These are phyloP conservation scores for Silene coronaria DNA, from an alignment of 179 eudicot species.

Conservation along the genomic window DNA sequence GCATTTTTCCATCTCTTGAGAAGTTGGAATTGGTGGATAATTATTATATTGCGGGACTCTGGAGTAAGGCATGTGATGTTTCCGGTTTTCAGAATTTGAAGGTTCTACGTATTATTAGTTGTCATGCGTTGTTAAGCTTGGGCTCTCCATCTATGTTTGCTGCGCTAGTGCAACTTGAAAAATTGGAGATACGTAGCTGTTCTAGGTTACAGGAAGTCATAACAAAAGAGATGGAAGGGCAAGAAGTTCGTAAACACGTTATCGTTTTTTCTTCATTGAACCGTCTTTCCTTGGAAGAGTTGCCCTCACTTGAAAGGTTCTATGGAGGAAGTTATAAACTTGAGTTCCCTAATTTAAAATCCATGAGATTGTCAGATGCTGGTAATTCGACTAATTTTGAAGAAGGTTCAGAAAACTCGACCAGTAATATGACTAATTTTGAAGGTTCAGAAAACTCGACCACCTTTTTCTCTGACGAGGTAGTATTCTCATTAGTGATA, in stretches of 20 bases:
- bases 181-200: not conserved
- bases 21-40: not conserved
- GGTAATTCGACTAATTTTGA: not conserved
- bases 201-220: not conserved
- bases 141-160: constrained; percentile 1
- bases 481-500: not conserved
- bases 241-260: not conserved
- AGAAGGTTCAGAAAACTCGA: constrained; percentile 8
- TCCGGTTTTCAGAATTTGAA: not conserved
- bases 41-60: not conserved
- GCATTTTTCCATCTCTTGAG: not conserved
- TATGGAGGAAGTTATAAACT: constrained; percentile 3
- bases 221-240: not conserved
- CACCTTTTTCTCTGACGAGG: constrained; percentile 7
- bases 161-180: constrained; percentile 12
- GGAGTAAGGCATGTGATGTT: not conserved
- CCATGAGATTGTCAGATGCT: not conserved
- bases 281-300: not conserved
- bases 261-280: not conserved
- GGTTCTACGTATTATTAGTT: accelerated
- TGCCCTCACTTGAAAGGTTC: not conserved
- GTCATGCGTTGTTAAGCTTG: not conserved
- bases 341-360: constrained; percentile 5
- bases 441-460: constrained; percentile 9
- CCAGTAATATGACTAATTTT: not conserved